Conservation (phyloP, 768 basidiomycete genomes). For the Porphyrellus cyaneotinctus region DNA sequence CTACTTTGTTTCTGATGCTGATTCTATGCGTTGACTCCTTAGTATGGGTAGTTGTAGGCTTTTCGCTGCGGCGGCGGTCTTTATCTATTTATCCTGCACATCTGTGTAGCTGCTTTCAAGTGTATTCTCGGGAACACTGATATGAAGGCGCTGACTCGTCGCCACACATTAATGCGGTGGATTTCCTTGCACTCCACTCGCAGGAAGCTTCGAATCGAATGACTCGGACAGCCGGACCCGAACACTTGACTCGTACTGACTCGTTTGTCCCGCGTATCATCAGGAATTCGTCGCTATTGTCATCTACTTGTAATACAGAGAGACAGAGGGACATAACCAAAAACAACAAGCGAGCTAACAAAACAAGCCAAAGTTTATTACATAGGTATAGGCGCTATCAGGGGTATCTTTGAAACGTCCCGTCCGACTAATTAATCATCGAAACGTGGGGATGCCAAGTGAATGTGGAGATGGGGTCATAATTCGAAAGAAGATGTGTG, state of each 20-base stretch:
- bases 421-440: slow-evolving; percentile 4
- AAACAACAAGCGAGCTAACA: background rate
- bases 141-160: background rate
- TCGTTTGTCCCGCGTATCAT: background rate
- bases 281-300: background rate
- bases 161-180: background rate
- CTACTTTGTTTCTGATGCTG: slow-evolving; percentile 15
- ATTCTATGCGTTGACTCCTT: background rate
- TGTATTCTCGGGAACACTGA: too few relatives aligned
- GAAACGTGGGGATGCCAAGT: slow-evolving; percentile 5
- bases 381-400: slow-evolving; percentile 15
- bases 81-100: background rate
- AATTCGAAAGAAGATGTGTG: background rate
- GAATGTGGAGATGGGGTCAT: slow-evolving; percentile 8
- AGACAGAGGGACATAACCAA: background rate
- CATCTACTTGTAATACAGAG: slow-evolving; percentile 13
- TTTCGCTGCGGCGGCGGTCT: background rate
- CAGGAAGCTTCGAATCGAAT: background rate
- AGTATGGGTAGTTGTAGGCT: background rate
- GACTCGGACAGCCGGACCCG: slow-evolving; percentile 4
- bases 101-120: background rate
- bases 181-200: background rate
- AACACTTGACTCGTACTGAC: background rate
- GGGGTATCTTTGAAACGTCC: slow-evolving; percentile 21
- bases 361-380: slow-evolving; percentile 10